Percentiles rank a stretch among this genome's conserved stretches.
Conservation (phyloP, 2,329 filamentous ascomycete species). For the Trichoderma breve region DNA sequence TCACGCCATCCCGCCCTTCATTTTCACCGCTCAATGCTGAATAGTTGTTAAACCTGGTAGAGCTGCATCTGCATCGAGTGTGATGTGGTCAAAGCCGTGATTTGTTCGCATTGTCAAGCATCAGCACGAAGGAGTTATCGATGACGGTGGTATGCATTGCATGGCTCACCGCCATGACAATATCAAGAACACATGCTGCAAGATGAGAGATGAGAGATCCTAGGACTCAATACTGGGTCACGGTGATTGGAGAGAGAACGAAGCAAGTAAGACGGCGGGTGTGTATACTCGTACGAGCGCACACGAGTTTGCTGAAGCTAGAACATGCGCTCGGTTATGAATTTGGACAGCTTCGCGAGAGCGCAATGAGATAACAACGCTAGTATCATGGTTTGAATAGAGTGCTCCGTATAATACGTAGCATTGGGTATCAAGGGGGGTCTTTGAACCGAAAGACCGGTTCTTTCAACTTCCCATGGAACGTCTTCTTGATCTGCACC, state of each 20-base stretch:
- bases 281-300: neutral
- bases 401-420: neutral
- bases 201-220: neutral
- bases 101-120: neutral
- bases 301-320: neutral
- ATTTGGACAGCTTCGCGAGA: neutral
- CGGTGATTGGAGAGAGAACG: neutral
- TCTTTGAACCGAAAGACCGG: neutral
- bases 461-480: neutral
- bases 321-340: neutral
- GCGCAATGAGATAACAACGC: conserved; percentile 6
- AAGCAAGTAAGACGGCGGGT: neutral
- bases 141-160: neutral
- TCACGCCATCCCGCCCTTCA: neutral
- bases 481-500: neutral
- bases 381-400: neutral
- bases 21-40: conserved; percentile 3
- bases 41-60: neutral
- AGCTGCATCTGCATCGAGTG: neutral
- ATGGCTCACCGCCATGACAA: neutral
- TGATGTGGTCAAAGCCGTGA: neutral
- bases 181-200: neutral
- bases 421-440: conserved; percentile 1
- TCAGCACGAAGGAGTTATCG: neutral
- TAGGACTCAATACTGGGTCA: neutral